phyloP scores from a whole-genome alignment of 148 eudicot species.

The Simmondsia chinensis region DNA sequence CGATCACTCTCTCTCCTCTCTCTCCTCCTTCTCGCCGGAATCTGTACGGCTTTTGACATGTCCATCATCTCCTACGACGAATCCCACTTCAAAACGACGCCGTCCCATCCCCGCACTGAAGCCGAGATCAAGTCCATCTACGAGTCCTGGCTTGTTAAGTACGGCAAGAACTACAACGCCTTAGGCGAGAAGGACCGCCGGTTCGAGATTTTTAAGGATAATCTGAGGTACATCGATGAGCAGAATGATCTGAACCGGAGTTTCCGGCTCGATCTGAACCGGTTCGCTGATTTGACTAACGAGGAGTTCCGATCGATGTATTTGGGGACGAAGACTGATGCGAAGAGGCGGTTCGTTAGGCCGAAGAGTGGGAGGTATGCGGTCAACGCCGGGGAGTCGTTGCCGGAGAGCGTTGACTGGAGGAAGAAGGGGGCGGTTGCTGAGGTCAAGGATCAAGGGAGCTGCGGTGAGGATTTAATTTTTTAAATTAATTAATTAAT shows the following conservation, averaged over 20 bases:
- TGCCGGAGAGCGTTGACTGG: slow-evolving; percentile 76
- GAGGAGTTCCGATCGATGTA: slow-evolving; percentile 65
- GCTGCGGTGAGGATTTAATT: slow-evolving; percentile 43
- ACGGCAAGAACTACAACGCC: slow-evolving; percentile 57
- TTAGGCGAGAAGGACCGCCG: slow-evolving; percentile 52
- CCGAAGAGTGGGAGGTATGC: slow-evolving; percentile 45
- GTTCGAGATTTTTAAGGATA: slow-evolving; percentile 55
- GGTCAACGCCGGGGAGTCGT: slow-evolving; percentile 33
- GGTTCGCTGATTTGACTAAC: slow-evolving; percentile 78
- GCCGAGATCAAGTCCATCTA: slow-evolving; percentile 36
- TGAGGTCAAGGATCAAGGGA: slow-evolving; percentile 70
- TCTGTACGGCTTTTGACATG: slow-evolving; percentile 34
- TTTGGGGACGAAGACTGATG: slow-evolving; percentile 30
- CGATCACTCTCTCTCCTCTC: too few relatives aligned
- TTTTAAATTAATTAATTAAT: slow-evolving; percentile 6
- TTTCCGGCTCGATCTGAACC: slow-evolving; percentile 55
- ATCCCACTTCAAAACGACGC: slow-evolving; percentile 6
- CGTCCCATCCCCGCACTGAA: slow-evolving; percentile 14
- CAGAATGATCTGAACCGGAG: slow-evolving; percentile 39
- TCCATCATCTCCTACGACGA: slow-evolving; percentile 29
- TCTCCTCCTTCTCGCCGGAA: too few relatives aligned
- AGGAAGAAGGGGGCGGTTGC: slow-evolving; percentile 69
- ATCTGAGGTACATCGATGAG: slow-evolving; percentile 51
- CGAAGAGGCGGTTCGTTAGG: slow-evolving; percentile 5
- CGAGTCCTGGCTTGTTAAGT: slow-evolving; percentile 62